Conservation (phyloP, 108 stramenopile species). For the Cyclotella choctawhatcheeana region DNA sequence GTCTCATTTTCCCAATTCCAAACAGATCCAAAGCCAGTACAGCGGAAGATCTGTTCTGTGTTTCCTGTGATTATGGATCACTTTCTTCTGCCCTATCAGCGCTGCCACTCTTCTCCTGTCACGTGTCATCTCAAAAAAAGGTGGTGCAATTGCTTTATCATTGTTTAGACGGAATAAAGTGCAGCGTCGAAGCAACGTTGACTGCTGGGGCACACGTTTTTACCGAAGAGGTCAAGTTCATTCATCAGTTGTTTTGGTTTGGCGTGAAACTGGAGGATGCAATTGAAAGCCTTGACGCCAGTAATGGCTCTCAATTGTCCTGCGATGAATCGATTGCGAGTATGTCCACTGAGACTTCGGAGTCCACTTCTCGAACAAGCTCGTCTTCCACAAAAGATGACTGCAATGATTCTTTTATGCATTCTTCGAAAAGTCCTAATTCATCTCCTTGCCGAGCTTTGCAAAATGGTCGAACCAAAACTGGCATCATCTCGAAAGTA, state of each 20-base stretch:
- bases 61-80: constrained; percentile 38
- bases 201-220: constrained; percentile 10
- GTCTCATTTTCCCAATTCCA: constrained; percentile 55
- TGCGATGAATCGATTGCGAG: constrained; percentile 10
- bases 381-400: constrained; percentile 22
- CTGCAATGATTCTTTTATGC: background rate
- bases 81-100: constrained; percentile 47
- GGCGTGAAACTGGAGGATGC: constrained; percentile 62
- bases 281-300: constrained; percentile 24
- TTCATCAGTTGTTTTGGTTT: constrained; percentile 57
- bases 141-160: constrained; percentile 48
- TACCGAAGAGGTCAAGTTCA: constrained; percentile 46
- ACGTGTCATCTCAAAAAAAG: constrained; percentile 26
- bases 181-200: constrained; percentile 11
- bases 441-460: constrained; percentile 7
- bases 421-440: background rate
- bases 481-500: constrained; percentile 26
- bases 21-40: constrained; percentile 8
- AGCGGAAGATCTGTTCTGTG: constrained; percentile 43
- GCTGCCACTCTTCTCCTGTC: constrained; percentile 51
- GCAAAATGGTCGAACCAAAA: constrained; percentile 14
- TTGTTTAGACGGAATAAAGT: constrained; percentile 38
- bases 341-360: constrained; percentile 18
- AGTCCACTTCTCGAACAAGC: constrained; percentile 1
- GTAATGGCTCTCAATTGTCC: constrained; percentile 10